Conservation (phyloP, 2,329 filamentous ascomycete genomes). For the Pseudogymnoascus sp. region DNA sequence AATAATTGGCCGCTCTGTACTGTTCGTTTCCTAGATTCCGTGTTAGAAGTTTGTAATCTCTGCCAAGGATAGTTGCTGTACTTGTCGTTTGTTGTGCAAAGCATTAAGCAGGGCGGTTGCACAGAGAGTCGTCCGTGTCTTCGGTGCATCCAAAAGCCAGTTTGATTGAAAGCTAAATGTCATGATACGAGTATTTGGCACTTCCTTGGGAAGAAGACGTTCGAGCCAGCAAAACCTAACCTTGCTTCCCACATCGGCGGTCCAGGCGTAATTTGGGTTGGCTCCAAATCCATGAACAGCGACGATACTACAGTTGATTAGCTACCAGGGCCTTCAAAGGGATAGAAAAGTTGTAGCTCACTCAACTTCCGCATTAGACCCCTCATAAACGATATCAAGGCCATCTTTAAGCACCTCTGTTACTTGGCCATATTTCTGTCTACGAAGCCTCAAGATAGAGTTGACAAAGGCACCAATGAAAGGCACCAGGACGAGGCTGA, state of each 20-base stretch:
- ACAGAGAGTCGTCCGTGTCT: background rate
- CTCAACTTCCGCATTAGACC: background rate
- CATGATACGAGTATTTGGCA: background rate
- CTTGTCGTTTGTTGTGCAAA: background rate
- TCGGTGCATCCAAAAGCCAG: background rate
- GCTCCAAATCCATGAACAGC: background rate
- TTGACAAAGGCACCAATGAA: background rate
- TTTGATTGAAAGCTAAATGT: background rate
- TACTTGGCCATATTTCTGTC: background rate
- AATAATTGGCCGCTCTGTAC: constrained; percentile 20
- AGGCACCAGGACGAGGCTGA: background rate
- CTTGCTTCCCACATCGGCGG: background rate
- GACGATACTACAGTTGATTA: background rate
- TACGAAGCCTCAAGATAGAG: background rate
- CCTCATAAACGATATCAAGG: background rate
- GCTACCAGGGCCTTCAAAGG: background rate
- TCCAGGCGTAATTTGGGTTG: background rate
- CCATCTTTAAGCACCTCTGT: background rate
- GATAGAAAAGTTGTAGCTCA: background rate
- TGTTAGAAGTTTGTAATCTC: background rate
- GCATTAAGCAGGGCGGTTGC: background rate
- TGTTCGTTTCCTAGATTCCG: constrained; percentile 16
- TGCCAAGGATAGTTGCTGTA: background rate
- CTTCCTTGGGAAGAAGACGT: background rate
- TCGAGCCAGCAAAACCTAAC: background rate